A percentile compares a stretch with the other conserved stretches of the same genome.
Conservation (phyloP, 2,329 filamentous ascomycete genomes). For the Aspergillus sp. region DNA sequence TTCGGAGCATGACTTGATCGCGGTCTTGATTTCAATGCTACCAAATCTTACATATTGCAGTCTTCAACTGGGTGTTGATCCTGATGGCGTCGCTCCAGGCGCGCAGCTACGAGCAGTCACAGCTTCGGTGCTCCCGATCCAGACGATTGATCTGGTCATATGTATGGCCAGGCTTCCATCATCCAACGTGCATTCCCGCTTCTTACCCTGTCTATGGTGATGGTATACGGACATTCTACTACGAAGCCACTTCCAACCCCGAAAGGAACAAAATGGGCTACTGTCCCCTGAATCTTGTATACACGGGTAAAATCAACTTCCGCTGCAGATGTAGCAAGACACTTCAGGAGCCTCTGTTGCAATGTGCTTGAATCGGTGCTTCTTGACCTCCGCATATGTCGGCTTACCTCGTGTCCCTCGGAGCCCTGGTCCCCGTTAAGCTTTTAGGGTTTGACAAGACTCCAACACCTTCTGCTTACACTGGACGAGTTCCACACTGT, state of each 20-base stretch:
- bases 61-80: constrained; percentile 2
- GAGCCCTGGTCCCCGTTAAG: background rate
- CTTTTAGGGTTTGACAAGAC: background rate
- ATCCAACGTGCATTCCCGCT: background rate
- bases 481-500: background rate
- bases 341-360: background rate
- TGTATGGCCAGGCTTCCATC: too few species aligned
- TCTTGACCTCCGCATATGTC: background rate
- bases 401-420: background rate
- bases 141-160: too few species aligned
- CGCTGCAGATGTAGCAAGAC: background rate
- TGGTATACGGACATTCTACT: constrained; percentile 9
- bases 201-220: background rate
- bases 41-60: constrained; percentile 18
- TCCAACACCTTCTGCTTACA: background rate
- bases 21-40: constrained; percentile 10
- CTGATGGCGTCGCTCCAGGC: background rate
- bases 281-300: background rate
- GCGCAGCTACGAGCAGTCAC: background rate
- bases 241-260: constrained; percentile 1
- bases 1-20: constrained; percentile 10
- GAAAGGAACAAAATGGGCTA: too few species aligned
- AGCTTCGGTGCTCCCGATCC: background rate
- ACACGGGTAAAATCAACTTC: background rate
- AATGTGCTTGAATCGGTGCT: background rate